Percentiles rank a stretch among this genome's conserved stretches.
Conservation (phyloP, 345 rosid species). For the Eutrema japonicum region DNA sequence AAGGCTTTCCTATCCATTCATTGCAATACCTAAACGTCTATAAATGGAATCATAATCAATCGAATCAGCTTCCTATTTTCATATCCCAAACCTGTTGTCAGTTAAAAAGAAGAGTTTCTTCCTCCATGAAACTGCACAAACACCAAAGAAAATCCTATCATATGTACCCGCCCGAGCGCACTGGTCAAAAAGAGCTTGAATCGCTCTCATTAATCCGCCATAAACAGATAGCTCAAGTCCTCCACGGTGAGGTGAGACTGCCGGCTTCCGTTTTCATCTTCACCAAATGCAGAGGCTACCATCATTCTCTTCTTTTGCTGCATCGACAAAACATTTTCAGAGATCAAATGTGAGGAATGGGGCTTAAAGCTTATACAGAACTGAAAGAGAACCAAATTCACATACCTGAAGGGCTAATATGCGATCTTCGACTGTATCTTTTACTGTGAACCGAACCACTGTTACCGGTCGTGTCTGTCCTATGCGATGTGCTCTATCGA, state of each 20-base stretch:
- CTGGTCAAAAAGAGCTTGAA: constrained; percentile 27
- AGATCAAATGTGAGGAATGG: constrained; percentile 2
- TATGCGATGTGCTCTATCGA: constrained; percentile 97
- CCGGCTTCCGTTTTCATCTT: constrained; percentile 73
- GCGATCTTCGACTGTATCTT: constrained; percentile 93
- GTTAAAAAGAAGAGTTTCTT: constrained; percentile 33
- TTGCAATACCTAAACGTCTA: constrained; percentile 34
- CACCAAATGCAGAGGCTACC: constrained; percentile 97
- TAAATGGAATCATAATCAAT: constrained; percentile 19
- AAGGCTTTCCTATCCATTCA: constrained; percentile 7
- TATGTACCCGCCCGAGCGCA: constrained; percentile 35
- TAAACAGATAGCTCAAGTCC: constrained; percentile 83
- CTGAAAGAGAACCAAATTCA: not conserved
- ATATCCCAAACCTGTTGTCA: constrained; percentile 38
- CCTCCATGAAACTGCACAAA: constrained; percentile 39
- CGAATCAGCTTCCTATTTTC: constrained; percentile 34
- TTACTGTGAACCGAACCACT: constrained; percentile 83
- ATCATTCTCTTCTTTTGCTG: constrained; percentile 95
- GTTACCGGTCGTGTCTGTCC: constrained; percentile 93
- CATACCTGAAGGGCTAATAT: constrained; percentile 86
- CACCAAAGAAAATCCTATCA: constrained; percentile 32
- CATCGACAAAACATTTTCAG: constrained; percentile 21
- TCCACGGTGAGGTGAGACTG: constrained; percentile 87
- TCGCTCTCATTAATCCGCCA: constrained; percentile 53
- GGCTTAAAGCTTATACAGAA: not conserved